phyloP scores from a whole-genome alignment of 768 basidiomycete species.

The Leccinum ochraceum region DNA sequence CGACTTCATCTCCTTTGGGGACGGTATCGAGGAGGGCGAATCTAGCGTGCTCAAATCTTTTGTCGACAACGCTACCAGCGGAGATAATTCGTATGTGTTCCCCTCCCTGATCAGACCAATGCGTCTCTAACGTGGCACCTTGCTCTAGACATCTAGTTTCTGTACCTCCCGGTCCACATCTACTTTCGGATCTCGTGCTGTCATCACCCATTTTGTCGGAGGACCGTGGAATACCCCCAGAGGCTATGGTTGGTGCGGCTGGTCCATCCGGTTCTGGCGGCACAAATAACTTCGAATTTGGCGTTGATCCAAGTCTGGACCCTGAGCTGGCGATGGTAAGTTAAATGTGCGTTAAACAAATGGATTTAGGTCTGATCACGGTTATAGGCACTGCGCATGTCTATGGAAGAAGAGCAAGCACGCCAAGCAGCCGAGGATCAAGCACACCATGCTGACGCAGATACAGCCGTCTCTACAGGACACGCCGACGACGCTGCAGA shows the following conservation, averaged over 20 bases:
- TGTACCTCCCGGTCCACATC: conserved; percentile 72
- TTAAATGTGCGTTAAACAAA: conserved; percentile 3
- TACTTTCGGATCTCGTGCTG: conserved; percentile 82
- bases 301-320: conserved; percentile 93
- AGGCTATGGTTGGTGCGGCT: conserved; percentile 52
- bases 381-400: conserved; percentile 89
- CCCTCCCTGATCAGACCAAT: not conserved
- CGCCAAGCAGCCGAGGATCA: conserved; percentile 57
- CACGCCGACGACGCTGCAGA: conserved; percentile 38
- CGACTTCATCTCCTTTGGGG: conserved; percentile 89
- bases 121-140: conserved; percentile 1
- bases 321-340: conserved; percentile 95
- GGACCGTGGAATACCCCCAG: conserved; percentile 73
- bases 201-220: conserved; percentile 80
- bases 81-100: conserved; percentile 80
- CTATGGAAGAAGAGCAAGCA: conserved; percentile 92
- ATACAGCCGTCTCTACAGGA: conserved; percentile 25
- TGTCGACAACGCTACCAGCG: conserved; percentile 76
- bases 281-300: conserved; percentile 74
- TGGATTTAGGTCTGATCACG: conserved; percentile 2
- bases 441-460: conserved; percentile 29
- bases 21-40: conserved; percentile 74
- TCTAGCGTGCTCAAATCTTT: conserved; percentile 76
- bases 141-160: conserved; percentile 71
- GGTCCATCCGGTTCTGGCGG: conserved; percentile 50